A percentile compares a stretch with the other conserved stretches of the same genome.
These are phyloP conservation scores for Chaetoscypha palmicola DNA, from an alignment of 2,329 filamentous ascomycete genomes.

Conservation along the genomic window DNA sequence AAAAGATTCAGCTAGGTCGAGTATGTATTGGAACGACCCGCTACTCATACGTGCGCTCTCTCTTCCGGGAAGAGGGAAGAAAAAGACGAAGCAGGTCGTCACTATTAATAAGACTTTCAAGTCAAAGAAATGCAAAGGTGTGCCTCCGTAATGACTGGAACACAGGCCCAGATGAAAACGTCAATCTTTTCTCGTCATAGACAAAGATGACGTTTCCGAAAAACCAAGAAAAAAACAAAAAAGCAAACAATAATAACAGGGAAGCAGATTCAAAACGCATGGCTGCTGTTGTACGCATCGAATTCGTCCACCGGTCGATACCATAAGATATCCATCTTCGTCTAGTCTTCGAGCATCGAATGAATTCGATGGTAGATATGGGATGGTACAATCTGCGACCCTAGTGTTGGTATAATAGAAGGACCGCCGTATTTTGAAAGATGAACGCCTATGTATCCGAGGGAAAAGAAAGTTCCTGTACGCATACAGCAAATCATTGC, in stretches of 20 bases:
- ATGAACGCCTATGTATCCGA: constrained; percentile 28
- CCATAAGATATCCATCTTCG: background rate
- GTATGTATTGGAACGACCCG: constrained; percentile 1
- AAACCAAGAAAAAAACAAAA: constrained; percentile 11
- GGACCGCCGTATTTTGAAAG: constrained; percentile 26
- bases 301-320: background rate
- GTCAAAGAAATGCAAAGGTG: constrained; percentile 13
- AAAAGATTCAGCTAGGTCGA: constrained; percentile 1
- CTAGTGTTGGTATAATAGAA: constrained; percentile 28
- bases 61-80: no score
- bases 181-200: constrained; percentile 2
- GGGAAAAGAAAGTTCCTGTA: constrained; percentile 19
- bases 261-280: constrained; percentile 23
- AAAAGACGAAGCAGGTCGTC: constrained; percentile 10
- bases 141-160: constrained; percentile 2
- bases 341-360: background rate
- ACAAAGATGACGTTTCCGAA: background rate
- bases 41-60: constrained; percentile 3
- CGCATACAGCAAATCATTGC: constrained; percentile 8
- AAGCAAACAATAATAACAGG: constrained; percentile 22
- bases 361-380: constrained; percentile 16
- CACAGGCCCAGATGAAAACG: constrained; percentile 4
- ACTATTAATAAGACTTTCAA: constrained; percentile 22
- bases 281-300: constrained; percentile 4
- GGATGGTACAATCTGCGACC: constrained; percentile 17